phyloP scores from a whole-genome alignment of 75 land plant species.

The Pinus albicaulis region DNA sequence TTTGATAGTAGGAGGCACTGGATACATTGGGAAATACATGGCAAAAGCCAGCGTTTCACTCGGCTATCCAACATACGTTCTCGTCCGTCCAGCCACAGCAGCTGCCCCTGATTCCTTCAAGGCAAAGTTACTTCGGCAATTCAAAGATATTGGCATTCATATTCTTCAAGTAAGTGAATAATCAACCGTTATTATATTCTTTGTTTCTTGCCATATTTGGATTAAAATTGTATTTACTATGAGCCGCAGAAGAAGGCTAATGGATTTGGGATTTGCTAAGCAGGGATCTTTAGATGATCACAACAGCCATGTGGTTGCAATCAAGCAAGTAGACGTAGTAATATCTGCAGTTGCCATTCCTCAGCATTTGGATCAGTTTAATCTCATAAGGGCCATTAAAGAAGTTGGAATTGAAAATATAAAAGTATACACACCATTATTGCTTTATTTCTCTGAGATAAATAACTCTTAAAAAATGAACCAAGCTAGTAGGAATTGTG shows the following conservation, averaged over 20 bases:
- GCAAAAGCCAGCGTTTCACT: constrained; percentile 22
- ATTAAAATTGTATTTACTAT: too few relatives aligned
- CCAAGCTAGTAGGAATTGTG: too few relatives aligned
- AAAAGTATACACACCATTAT: background rate
- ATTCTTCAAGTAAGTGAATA: constrained; percentile 17
- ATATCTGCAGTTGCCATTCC: constrained; percentile 29
- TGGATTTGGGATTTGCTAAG: background rate
- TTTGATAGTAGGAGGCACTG: constrained; percentile 32
- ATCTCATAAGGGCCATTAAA: constrained; percentile 48
- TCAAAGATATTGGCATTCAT: constrained; percentile 9
- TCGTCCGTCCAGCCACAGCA: constrained; percentile 17
- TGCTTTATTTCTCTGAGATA: too few relatives aligned
- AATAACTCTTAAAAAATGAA: too few relatives aligned
- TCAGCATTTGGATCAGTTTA: constrained; percentile 39
- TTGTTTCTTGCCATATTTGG: background rate
- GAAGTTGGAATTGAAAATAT: constrained; percentile 34
- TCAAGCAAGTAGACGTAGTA: constrained; percentile 47
- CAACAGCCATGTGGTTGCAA: constrained; percentile 33
- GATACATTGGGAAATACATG: constrained; percentile 28
- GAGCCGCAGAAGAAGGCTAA: too few relatives aligned
- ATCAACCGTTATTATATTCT: background rate
- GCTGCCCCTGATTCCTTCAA: constrained; percentile 9
- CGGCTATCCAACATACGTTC: constrained; percentile 27
- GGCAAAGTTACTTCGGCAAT: background rate
- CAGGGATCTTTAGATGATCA: constrained; percentile 47